A percentile compares a stretch with the other conserved stretches of the same genome.
Conservation (phyloP, 2,329 filamentous ascomycete genomes). For the Aspergillus unguis region DNA sequence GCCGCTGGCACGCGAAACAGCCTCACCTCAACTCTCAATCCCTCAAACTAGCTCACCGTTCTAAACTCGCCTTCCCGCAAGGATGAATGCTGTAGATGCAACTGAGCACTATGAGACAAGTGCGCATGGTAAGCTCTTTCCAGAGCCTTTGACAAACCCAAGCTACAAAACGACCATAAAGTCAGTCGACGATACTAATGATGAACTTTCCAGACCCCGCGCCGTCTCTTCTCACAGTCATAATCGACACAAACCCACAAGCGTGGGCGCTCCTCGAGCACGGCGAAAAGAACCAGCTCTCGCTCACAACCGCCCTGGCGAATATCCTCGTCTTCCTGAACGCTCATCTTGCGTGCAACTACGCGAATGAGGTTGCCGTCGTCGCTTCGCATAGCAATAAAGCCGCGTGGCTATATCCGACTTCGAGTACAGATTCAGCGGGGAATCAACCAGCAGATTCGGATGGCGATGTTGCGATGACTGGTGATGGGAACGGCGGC, state of each 20-base stretch:
- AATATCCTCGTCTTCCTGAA: slow-evolving; percentile 95
- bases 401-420: slow-evolving; percentile 86
- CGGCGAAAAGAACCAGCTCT: slow-evolving; percentile 55
- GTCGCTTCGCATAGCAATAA: slow-evolving; percentile 85
- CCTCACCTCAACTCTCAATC: not conserved
- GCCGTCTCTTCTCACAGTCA: slow-evolving; percentile 81
- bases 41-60: not conserved
- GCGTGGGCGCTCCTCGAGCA: slow-evolving; percentile 77
- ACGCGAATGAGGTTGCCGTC: slow-evolving; percentile 87
- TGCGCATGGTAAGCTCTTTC: slow-evolving; percentile 39
- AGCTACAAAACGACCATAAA: not conserved
- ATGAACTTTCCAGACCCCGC: slow-evolving; percentile 47
- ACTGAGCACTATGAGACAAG: slow-evolving; percentile 53
- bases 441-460: slow-evolving; percentile 7
- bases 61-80: not conserved
- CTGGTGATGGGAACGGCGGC: slow-evolving; percentile 31
- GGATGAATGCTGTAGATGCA: slow-evolving; percentile 65
- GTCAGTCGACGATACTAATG: not conserved
- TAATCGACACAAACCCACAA: slow-evolving; percentile 94
- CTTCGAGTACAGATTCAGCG: slow-evolving; percentile 17
- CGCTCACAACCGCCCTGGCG: slow-evolving; percentile 79
- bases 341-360: slow-evolving; percentile 89
- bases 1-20: not conserved
- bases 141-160: not conserved
- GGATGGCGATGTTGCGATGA: slow-evolving; percentile 60